These are phyloP conservation scores for Phymatotrichopsis omnivora DNA, from an alignment of 2,329 filamentous ascomycete species.

Conservation along the genomic window DNA sequence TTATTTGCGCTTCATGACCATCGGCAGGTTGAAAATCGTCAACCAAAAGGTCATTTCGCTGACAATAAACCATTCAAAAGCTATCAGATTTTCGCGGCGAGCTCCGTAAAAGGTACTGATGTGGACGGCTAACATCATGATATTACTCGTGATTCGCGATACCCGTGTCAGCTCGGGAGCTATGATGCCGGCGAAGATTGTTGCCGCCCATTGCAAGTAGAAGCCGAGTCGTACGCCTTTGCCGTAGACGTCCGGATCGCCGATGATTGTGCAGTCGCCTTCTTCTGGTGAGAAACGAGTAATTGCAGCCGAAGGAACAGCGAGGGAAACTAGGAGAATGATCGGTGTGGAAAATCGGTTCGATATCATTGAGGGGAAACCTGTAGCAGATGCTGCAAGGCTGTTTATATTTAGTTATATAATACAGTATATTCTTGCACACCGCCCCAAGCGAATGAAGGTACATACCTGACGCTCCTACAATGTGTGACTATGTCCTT, in stretches of 20 bases:
- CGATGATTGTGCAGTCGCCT: slow-evolving; percentile 1
- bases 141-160: not conserved
- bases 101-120: not conserved
- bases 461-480: too few relatives aligned
- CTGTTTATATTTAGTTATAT: too few relatives aligned
- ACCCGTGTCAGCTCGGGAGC: not conserved
- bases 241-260: slow-evolving; percentile 2
- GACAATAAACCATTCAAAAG: not conserved
- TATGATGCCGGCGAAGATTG: not conserved
- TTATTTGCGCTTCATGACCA: not conserved
- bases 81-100: not conserved
- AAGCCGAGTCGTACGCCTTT: slow-evolving; percentile 1
- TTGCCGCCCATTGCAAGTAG: not conserved
- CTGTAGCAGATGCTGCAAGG: too few relatives aligned
- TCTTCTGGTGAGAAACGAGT: too few relatives aligned
- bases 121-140: not conserved
- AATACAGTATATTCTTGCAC: too few relatives aligned
- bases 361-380: too few relatives aligned
- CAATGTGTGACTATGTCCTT: too few relatives aligned
- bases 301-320: too few relatives aligned
- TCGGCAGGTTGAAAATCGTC: not conserved
- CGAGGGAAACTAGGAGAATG: too few relatives aligned
- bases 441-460: too few relatives aligned
- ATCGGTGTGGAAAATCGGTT: too few relatives aligned
- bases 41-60: not conserved